Evolutionary conservation across 495 filamentous ascomycete species (phyloP).

Genomic region (Annulohypoxylon nitens): DNA sequence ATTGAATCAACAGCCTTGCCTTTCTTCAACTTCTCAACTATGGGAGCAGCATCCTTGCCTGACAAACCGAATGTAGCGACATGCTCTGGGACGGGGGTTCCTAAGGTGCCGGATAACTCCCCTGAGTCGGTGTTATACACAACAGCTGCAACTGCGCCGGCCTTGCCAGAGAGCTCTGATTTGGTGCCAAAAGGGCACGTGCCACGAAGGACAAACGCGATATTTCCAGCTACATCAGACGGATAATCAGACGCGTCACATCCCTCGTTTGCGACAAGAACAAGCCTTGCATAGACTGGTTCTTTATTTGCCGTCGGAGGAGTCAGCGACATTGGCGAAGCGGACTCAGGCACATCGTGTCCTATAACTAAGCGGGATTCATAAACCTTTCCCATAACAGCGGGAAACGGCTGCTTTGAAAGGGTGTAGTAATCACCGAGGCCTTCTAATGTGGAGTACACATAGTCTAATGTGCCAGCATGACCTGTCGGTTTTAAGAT

Average conservation of each 20-base stretch:
- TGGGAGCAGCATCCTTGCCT: constrained; percentile 62
- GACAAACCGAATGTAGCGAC: constrained; percentile 71
- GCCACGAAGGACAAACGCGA: constrained; percentile 70
- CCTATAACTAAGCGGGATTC: constrained; percentile 69
- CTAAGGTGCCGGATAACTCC: constrained; percentile 66
- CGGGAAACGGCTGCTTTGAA: constrained; percentile 69
- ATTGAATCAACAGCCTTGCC: constrained; percentile 64
- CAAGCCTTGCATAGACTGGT: constrained; percentile 62
- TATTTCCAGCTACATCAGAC: constrained; percentile 57
- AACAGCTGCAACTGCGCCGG: constrained; percentile 71
- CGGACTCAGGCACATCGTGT: constrained; percentile 62
- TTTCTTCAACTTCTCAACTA: constrained; percentile 60
- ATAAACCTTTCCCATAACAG: constrained; percentile 69
- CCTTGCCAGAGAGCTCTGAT: constrained; percentile 67
- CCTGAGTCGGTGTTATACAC: constrained; percentile 70
- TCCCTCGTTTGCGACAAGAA: constrained; percentile 62
- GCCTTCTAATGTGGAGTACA: constrained; percentile 62
- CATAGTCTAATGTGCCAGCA: constrained; percentile 69
- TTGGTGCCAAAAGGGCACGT: constrained; percentile 72
- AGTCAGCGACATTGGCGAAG: constrained; percentile 69
- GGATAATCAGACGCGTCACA: constrained; percentile 64
- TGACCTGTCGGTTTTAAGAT: constrained; percentile 61
- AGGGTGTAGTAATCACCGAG: constrained; percentile 71
- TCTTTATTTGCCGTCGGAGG: constrained; percentile 69
- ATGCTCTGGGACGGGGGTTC: constrained; percentile 63